phyloP scores from a whole-genome alignment of 2,329 filamentous ascomycete genomes.

The Penicillium sp. region DNA sequence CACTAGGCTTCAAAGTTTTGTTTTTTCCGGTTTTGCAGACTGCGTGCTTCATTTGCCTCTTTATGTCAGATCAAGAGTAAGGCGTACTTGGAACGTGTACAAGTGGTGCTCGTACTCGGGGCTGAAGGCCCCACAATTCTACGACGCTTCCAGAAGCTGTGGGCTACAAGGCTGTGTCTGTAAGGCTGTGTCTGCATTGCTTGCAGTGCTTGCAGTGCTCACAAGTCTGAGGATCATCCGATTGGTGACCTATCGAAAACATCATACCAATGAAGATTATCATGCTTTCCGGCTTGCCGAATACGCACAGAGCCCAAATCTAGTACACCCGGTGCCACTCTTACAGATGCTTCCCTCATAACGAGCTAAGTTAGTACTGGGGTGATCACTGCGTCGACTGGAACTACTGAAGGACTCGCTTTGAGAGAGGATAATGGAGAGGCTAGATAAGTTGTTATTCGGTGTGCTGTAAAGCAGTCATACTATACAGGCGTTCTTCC shows the following conservation, averaged over 20 bases:
- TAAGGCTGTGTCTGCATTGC: background rate
- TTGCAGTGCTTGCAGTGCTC: background rate
- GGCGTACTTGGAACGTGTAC: background rate
- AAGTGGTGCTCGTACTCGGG: background rate
- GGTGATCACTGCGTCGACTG: no score
- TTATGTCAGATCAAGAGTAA: background rate
- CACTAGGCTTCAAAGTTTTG: background rate
- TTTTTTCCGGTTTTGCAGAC: background rate
- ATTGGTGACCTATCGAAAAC: no score
- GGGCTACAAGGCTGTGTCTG: background rate
- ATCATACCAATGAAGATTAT: no score
- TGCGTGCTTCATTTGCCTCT: background rate
- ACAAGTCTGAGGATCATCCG: no score
- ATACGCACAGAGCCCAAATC: no score
- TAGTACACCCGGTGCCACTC: no score
- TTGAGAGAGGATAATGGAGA: no score
- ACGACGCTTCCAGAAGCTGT: background rate
- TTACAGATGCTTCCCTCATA: no score
- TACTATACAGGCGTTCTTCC: constrained; percentile 15
- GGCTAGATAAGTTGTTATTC: background rate
- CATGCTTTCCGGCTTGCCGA: no score
- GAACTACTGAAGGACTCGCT: no score
- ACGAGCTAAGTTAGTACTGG: no score
- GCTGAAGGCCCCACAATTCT: background rate
- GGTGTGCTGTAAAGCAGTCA: constrained; percentile 12